Evolutionary conservation across 306 rosid genomes (phyloP).

Genomic region (Oxytropis ochrocephala): DNA sequence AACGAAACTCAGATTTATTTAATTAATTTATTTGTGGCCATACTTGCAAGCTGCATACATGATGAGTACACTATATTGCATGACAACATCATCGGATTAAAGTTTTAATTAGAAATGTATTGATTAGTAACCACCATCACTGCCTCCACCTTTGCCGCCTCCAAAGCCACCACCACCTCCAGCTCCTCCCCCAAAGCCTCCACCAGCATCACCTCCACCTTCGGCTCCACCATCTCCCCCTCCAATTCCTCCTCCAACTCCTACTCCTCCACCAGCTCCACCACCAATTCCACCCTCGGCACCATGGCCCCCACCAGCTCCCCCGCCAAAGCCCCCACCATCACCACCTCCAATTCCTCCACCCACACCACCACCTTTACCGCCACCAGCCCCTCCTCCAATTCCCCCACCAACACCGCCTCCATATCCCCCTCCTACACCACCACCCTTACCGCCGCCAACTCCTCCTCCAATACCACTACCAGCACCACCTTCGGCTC

Average conservation of each 20-base stretch:
- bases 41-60: neutral
- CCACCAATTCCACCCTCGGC: neutral
- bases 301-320: too few species aligned
- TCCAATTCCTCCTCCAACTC: neutral
- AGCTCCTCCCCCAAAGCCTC: neutral
- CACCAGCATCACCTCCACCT: neutral
- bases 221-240: too few species aligned
- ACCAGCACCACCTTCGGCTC: neutral
- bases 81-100: neutral
- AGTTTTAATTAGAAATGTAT: neutral
- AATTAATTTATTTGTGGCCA: neutral
- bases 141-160: too few species aligned
- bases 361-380: neutral
- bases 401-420: neutral
- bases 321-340: neutral
- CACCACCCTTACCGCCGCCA: neutral
- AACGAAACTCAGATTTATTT: constrained; percentile 9
- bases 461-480: neutral
- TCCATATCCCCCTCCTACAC: neutral
- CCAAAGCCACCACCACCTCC: neutral
- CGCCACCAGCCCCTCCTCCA: neutral
- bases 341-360: neutral
- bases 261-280: neutral
- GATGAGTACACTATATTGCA: neutral
- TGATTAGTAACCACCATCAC: constrained; percentile 19